A percentile compares a stretch with the other conserved stretches of the same genome.
These are phyloP conservation scores for Rosa chinensis DNA, from an alignment of 306 rosid genomes.

Conservation along the genomic window DNA sequence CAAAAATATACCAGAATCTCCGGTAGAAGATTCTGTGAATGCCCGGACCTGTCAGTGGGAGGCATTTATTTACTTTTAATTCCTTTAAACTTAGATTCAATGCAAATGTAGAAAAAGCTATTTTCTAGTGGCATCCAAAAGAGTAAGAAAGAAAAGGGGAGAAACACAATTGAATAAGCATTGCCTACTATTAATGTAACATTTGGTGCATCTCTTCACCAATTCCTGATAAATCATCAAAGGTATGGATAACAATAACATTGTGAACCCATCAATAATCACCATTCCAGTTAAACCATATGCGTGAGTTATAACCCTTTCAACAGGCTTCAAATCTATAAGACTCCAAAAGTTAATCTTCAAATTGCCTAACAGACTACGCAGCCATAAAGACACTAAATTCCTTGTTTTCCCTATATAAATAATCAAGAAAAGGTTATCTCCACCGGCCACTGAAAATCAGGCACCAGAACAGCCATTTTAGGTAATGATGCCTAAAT, in stretches of 20 bases:
- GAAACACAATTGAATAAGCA: not conserved
- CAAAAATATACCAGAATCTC: not conserved
- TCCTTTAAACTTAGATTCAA: not conserved
- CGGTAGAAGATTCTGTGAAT: not conserved
- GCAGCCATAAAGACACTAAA: not conserved
- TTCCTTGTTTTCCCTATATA: not conserved
- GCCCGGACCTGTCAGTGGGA: no score
- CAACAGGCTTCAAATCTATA: not conserved
- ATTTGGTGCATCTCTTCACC: not conserved
- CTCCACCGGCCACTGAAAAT: constrained; percentile 6
- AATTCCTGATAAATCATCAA: not conserved
- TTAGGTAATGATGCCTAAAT: no score
- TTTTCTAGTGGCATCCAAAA: not conserved
- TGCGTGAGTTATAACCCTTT: not conserved
- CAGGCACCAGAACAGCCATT: not conserved
- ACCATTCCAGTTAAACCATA: not conserved
- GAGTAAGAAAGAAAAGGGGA: not conserved
- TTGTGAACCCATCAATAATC: not conserved
- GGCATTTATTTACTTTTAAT: not conserved
- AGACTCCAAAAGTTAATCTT: not conserved
- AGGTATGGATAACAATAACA: not conserved
- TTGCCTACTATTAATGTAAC: not conserved
- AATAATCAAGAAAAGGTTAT: not conserved
- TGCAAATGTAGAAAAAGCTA: not conserved
- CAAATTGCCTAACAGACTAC: constrained; percentile 9